Evolutionary conservation across 139 green algal species (phyloP), one percentile per base, ranked within the genome.

Genomic region (Chlamydomonas sp.): DNA sequence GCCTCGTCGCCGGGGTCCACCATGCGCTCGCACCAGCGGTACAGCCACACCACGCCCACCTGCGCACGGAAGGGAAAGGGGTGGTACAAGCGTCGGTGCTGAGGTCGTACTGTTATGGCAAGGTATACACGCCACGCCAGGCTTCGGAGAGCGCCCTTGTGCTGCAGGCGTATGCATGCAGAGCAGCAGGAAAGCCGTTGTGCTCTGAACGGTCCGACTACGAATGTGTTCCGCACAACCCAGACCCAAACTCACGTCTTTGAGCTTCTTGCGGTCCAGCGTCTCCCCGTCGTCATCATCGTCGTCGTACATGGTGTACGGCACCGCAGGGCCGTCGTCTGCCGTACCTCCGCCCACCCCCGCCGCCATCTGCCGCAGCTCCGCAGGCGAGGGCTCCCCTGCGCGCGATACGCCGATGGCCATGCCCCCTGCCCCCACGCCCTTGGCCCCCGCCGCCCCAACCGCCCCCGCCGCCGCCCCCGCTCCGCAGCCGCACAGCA

Each of bases 241-340:
- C 7, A 49, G 8, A 1, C 57, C 10, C 78, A 64, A 9, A 79
- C 78, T 78, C 68, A 91, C 90, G 61, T 90, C 80, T 10, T 75
- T 73, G 60, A 86, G 18, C 77, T 85, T 85, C 83, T 93, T 93
- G 60, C 88, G 20, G 63, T 92, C 90, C 58, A 89, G 73, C 62
- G 87, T 90, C 74, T 92, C 90, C 18, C 84, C 86, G 60, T 93
- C 90, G 5, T 93, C 90, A 5, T 85, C 86, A 20, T 92, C 90
- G 6, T 85, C 84, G 57, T 87, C 82, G 72, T 80, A 79, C 68
- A 80, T 63, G 5, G 61, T 87, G 63, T 75, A 80, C 68, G 61
- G 61, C 62, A 4, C 14, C 62, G 58, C 60, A 78, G 75, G 49
- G 18, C 31, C 49, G 20, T 9, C 61, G 69, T n/a, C 31, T 62